Base-by-base conservation (phyloP, 2,329 filamentous ascomycete genomes). In the Colletotrichum sp. region DNA sequence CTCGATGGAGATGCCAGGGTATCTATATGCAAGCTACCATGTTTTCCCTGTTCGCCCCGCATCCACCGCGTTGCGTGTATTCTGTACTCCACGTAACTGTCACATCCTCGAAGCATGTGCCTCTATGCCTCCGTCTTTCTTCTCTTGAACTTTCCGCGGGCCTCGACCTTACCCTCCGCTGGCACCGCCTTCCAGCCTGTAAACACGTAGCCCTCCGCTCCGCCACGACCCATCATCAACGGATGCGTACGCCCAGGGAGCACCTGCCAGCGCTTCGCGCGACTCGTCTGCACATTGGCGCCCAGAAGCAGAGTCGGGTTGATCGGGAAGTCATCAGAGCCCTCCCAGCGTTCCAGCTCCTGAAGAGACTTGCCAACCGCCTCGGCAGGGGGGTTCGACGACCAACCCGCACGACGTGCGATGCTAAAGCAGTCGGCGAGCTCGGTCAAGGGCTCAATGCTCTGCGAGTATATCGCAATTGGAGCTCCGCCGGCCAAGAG, bases 211-310 rank as follows among this genome's bases (percentile, higher is more conserved):
- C 97, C 97, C 81, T 98, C 96, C 0, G 95, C 92, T 1, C 96
- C 96, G 25, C 97, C 97, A 55, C 91, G 90, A 48, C 93, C 93
- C 75, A 95, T 98, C 97, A 99, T 99, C 71, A 97, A 85, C 8
- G 97, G 97, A 86, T 99, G 97, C 68, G 97, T 98, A 70, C 97
- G 88, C 1, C 95, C 95, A 0, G 97, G 97, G 62, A 99, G 84
- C 3, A 98, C 96, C 87, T 99, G 97, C 95, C 95, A 98, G 69
- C 91, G 89, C 77, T 94, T 90, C 7, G 94, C 93, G 16, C 95
- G 89, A 64, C 93, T 94, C 4, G 93, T 97, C 86, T 98, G 96
- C 69, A 99, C 88, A 15, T 90, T 92, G 1, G 95, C 93, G 1
- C 93, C 95, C 1, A 98, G 89, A 6, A 99, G 84, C 67, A 98